Evolutionary conservation across 306 rosid species (phyloP).

Genomic region (Gillenia trifoliata): DNA sequence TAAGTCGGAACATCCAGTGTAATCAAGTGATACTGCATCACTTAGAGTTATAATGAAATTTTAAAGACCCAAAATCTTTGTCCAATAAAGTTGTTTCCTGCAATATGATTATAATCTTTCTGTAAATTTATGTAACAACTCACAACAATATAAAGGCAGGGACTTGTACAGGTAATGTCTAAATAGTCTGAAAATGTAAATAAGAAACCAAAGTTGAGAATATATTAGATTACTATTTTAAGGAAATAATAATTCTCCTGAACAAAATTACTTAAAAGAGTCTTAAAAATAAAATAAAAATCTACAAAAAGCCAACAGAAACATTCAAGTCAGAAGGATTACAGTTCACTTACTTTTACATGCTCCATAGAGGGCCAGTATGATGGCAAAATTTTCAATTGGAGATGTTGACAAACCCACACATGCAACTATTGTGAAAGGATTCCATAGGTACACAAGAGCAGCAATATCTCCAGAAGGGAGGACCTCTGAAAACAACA

Average conservation of each 20-base stretch:
- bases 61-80: background rate
- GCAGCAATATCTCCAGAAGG: constrained; percentile 53
- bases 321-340: background rate
- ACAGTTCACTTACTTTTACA: constrained; percentile 27
- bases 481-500: constrained; percentile 33
- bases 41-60: background rate
- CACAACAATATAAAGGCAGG: background rate
- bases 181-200: background rate
- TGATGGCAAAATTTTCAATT: constrained; percentile 41
- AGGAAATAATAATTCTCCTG: background rate
- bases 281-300: background rate
- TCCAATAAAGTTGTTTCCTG: background rate
- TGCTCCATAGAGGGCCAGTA: constrained; percentile 48
- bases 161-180: background rate
- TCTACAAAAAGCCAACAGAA: background rate
- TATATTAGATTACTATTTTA: background rate
- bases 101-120: background rate
- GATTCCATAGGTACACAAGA: constrained; percentile 54
- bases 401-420: constrained; percentile 61
- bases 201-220: background rate
- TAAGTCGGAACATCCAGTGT: background rate
- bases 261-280: too few relatives aligned
- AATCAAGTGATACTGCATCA: background rate
- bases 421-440: constrained; percentile 51
- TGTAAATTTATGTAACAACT: background rate